Base-by-base conservation (phyloP, 805 yeast species). In the Teunomyces stri region DNA sequence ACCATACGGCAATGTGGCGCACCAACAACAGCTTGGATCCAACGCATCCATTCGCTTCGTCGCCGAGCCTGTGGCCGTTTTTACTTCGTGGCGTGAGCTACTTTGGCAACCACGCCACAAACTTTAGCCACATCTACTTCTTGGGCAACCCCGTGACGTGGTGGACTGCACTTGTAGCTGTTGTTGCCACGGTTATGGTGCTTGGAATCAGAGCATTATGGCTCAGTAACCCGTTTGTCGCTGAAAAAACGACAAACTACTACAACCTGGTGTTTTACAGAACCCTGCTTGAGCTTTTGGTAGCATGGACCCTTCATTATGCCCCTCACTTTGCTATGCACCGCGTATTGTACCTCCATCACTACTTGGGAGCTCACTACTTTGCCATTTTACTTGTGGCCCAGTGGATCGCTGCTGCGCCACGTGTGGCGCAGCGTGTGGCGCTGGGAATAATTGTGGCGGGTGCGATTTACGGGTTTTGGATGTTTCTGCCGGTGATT, bases 51-150 rank as follows among this genome's bases (percentile, higher is more conserved):
- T 80, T 73, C 66, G 73, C 75, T 34, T 78, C 83, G 3, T 66
- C 72, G n/a, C 86, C 89, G 1, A 61, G 60, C 12, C 66, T 82
- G 10, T 88, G 96, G 94, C 82, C 87, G 13, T 66, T 79, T 38
- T 62, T 78, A 47, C 50, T 64, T 16, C 70, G 81, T 36, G 92
- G 92, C n/a, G 72, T 82, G 46, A 78, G 71, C 54, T 82, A 79
- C 62, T 82, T 78, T 72, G 69, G 70, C 25, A 69, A 73, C 54
- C 56, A 52, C 20, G 61, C 54, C 42, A 61, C 54, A n/a, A 43
- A 48, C 12, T 64, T 64, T 12, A 59, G 62, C 39, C 68, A 66
- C 45, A 68, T 87, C 29, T 85, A 84, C 59, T 72, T 79, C 22
- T 55, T 85, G 12, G 95, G 95, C 5, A 89, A 87, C 63, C 66